A percentile compares a stretch with the other conserved stretches of the same genome.
Conservation (phyloP, 371 early-diverging fungal genomes). For the Rhizopus microsporus region DNA sequence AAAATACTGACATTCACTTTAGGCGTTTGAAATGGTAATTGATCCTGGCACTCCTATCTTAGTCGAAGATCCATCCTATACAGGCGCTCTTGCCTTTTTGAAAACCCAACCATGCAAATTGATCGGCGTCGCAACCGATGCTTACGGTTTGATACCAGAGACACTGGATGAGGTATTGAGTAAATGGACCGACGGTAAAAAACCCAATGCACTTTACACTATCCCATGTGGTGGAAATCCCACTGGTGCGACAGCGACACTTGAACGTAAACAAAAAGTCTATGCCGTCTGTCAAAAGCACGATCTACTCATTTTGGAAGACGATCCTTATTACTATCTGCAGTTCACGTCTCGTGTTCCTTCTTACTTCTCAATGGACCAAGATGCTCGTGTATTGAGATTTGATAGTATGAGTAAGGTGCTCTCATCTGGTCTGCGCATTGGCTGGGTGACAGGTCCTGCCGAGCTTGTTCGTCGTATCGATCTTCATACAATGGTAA, state of each 20-base stretch:
- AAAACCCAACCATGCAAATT: slow-evolving; percentile 66
- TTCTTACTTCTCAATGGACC: slow-evolving; percentile 78
- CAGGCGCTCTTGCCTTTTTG: slow-evolving; percentile 74
- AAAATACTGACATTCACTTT: not conserved
- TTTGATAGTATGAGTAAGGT: slow-evolving; percentile 85
- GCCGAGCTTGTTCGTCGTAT: slow-evolving; percentile 66
- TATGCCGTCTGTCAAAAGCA: slow-evolving; percentile 61
- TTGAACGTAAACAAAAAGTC: slow-evolving; percentile 63
- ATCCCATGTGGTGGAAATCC: slow-evolving; percentile 79
- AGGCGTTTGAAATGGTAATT: slow-evolving; percentile 74
- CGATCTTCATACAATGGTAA: slow-evolving; percentile 66
- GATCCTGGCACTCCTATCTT: slow-evolving; percentile 65
- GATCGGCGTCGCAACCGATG: slow-evolving; percentile 60
- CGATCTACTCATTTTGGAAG: slow-evolving; percentile 72
- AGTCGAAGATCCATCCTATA: slow-evolving; percentile 77
- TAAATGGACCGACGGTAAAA: slow-evolving; percentile 47
- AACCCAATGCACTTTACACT: slow-evolving; percentile 51
- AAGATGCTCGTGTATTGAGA: slow-evolving; percentile 78
- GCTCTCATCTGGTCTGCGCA: slow-evolving; percentile 73
- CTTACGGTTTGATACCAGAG: slow-evolving; percentile 54
- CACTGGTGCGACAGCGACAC: slow-evolving; percentile 63
- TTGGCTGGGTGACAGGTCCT: slow-evolving; percentile 84
- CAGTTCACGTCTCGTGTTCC: slow-evolving; percentile 51
- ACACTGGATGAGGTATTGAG: slow-evolving; percentile 50
- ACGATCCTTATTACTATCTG: slow-evolving; percentile 82